These are phyloP conservation scores for Avena atlantica DNA, from an alignment of 176 grass and related monocot genomes.

Conservation along the genomic window DNA sequence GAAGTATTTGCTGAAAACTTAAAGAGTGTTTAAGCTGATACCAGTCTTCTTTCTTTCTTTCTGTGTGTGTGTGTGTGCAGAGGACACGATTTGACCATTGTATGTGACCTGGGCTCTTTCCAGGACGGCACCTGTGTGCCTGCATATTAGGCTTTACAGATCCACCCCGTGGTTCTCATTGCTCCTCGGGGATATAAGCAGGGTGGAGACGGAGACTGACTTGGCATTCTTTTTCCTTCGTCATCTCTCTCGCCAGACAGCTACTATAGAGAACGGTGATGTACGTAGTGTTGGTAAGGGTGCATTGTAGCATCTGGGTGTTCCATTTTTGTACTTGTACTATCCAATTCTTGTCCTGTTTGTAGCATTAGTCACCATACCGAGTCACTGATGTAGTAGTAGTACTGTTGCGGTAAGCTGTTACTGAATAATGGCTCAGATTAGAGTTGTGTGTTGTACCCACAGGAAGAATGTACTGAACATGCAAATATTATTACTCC, in stretches of 20 bases:
- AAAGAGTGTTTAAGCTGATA: constrained; percentile 8
- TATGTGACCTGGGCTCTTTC: constrained; percentile 16
- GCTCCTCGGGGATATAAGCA: background rate
- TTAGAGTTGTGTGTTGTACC: no score
- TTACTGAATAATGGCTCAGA: background rate
- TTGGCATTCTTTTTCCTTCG: background rate
- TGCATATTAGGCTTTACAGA: constrained; percentile 18
- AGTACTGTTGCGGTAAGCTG: background rate
- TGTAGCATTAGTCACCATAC: background rate
- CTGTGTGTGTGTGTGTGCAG: constrained; percentile 9
- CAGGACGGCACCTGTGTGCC: background rate
- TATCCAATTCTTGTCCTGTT: background rate
- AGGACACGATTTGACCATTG: constrained; percentile 17
- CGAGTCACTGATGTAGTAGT: background rate
- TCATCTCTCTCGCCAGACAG: background rate
- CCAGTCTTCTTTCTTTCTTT: no score
- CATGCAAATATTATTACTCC: no score
- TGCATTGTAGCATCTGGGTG: background rate
- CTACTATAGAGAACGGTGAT: background rate
- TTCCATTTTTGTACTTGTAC: background rate
- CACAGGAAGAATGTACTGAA: no score
- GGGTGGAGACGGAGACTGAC: constrained; percentile 26
- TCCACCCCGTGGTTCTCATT: constrained; percentile 15
- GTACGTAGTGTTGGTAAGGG: background rate
- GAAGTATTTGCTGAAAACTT: no score